Conservation (phyloP, 192 early-diverging fungal genomes). For the Glomus cerebriforme region DNA sequence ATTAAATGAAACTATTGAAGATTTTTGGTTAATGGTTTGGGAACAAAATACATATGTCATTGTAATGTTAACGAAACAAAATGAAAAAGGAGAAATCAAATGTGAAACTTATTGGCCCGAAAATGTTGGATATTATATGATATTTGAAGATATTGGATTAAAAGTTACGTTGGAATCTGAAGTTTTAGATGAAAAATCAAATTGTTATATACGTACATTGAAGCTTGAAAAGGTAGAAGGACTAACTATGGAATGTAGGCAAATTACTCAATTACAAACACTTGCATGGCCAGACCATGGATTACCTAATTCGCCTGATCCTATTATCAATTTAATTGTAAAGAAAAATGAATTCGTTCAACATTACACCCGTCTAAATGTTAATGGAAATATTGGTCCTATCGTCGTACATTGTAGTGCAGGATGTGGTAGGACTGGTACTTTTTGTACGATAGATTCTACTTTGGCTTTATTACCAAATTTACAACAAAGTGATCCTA, state of each 20-base stretch:
- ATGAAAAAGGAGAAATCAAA: constrained; percentile 73
- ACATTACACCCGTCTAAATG: background rate
- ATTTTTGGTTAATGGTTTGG: constrained; percentile 93
- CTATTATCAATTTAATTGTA: constrained; percentile 9
- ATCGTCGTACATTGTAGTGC: constrained; percentile 84
- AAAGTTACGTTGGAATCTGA: constrained; percentile 48
- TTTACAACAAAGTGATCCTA: constrained; percentile 23
- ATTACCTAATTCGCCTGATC: constrained; percentile 54
- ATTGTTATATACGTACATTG: constrained; percentile 47
- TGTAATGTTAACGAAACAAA: constrained; percentile 83
- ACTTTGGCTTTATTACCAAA: constrained; percentile 22
- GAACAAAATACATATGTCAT: constrained; percentile 73
- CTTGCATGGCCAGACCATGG: constrained; percentile 84
- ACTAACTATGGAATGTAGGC: constrained; percentile 28
- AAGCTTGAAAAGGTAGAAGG: constrained; percentile 27
- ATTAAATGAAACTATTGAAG: constrained; percentile 65
- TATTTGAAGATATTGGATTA: constrained; percentile 46
- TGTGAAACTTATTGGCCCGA: constrained; percentile 87
- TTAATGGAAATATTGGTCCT: constrained; percentile 44
- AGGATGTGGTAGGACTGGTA: constrained; percentile 82
- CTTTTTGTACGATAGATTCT: constrained; percentile 72
- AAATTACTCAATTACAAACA: constrained; percentile 73
- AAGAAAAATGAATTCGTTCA: constrained; percentile 24
- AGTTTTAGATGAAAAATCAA: constrained; percentile 42
- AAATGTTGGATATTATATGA: constrained; percentile 33